A percentile compares a stretch with the other conserved stretches of the same genome.
phyloP scores from a whole-genome alignment of 805 yeast genomes.

The Candida insectorum region DNA sequence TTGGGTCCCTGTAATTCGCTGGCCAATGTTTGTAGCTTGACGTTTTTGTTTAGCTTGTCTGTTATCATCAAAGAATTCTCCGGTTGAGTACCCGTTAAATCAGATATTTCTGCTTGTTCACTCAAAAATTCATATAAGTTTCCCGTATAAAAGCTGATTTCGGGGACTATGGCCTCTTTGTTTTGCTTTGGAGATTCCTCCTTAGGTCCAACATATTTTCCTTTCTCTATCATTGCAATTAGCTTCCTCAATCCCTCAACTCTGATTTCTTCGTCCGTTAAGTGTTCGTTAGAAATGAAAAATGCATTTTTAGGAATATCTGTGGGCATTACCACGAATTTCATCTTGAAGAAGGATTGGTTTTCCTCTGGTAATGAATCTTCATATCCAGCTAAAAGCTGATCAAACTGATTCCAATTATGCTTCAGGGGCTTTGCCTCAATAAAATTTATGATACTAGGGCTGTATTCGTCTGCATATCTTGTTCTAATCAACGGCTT shows the following conservation, averaged over 20 bases:
- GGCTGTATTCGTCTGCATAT: slow-evolving; percentile 64
- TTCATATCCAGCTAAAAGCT: slow-evolving; percentile 84
- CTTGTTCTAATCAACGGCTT: slow-evolving; percentile 64
- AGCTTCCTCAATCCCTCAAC: slow-evolving; percentile 83
- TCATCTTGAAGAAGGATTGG: slow-evolving; percentile 59
- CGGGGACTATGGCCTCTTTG: slow-evolving; percentile 56
- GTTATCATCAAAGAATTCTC: slow-evolving; percentile 24
- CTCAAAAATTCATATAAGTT: slow-evolving; percentile 63
- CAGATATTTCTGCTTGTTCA: slow-evolving; percentile 43
- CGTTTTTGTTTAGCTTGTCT: slow-evolving; percentile 44
- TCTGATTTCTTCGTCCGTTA: slow-evolving; percentile 81
- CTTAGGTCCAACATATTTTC: slow-evolving; percentile 44
- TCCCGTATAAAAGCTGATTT: slow-evolving; percentile 84
- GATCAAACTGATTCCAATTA: slow-evolving; percentile 93
- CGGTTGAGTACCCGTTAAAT: slow-evolving; percentile 33
- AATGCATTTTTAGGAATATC: slow-evolving; percentile 58
- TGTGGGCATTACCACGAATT: slow-evolving; percentile 82
- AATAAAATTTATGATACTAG: slow-evolving; percentile 54
- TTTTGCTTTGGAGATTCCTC: slow-evolving; percentile 21
- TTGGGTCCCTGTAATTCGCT: slow-evolving; percentile 67
- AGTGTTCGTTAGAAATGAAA: slow-evolving; percentile 52
- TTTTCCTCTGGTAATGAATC: slow-evolving; percentile 60
- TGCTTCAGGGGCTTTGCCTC: slow-evolving; percentile 50
- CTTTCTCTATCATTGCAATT: slow-evolving; percentile 59
- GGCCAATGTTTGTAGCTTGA: slow-evolving; percentile 54